Conservation (phyloP, 495 filamentous ascomycete genomes). For the Hypoxylon lienhwacheense region DNA sequence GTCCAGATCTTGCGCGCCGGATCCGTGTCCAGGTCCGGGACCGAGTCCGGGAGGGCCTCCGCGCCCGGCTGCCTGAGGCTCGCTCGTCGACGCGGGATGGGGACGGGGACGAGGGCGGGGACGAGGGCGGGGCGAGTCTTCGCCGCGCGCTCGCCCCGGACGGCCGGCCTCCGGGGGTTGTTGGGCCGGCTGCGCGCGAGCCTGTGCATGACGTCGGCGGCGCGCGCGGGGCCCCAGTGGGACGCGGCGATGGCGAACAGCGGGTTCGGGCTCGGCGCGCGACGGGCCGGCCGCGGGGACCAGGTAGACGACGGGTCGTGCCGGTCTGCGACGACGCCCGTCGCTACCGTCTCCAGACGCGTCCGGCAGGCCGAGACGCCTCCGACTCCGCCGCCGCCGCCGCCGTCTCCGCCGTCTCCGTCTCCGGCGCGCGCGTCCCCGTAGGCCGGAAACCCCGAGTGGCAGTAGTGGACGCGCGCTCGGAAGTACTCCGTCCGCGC, state of each 20-base stretch:
- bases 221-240: slow-evolving; percentile 46
- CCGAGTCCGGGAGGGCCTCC: too few species aligned
- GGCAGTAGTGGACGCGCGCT: slow-evolving; percentile 50
- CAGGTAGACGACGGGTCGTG: slow-evolving; percentile 44
- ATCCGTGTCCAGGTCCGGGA: slow-evolving; percentile 35
- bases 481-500: slow-evolving; percentile 46
- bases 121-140: too few species aligned
- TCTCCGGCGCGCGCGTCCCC: slow-evolving; percentile 6
- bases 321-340: slow-evolving; percentile 45
- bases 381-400: slow-evolving; percentile 13
- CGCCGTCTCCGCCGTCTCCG: slow-evolving; percentile 4
- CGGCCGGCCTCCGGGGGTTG: not conserved
- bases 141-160: too few species aligned
- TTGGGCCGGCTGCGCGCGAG: slow-evolving; percentile 26
- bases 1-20: slow-evolving; percentile 53
- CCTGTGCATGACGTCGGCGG: slow-evolving; percentile 44
- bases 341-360: slow-evolving; percentile 47
- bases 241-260: slow-evolving; percentile 48
- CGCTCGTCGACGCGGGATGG: slow-evolving; percentile 38
- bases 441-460: slow-evolving; percentile 50
- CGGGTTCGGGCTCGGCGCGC: slow-evolving; percentile 40
- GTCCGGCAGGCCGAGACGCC: slow-evolving; percentile 36
- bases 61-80: slow-evolving; percentile 30
- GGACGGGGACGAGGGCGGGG: too few species aligned
- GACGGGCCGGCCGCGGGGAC: slow-evolving; percentile 41